These are phyloP conservation scores for Leishmania tarentolae DNA, from an alignment of 208 protist genomes.

Conservation along the genomic window DNA sequence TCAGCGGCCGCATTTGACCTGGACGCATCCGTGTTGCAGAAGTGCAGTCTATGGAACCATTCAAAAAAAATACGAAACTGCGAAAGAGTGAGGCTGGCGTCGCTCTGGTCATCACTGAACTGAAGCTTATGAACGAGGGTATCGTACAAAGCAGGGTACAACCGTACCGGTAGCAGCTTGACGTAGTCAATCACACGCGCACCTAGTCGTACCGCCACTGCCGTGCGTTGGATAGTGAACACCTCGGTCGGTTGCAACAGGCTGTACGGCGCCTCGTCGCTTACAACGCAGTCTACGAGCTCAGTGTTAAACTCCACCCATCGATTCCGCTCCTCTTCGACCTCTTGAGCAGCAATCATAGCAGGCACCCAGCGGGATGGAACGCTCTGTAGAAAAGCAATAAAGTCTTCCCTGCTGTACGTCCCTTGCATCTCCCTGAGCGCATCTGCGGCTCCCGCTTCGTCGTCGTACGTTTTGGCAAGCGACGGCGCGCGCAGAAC, in stretches of 20 bases:
- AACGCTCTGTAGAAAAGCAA: slow-evolving; percentile 46
- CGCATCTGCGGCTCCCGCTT: background rate
- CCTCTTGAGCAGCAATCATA: slow-evolving; percentile 22
- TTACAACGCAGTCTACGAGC: slow-evolving; percentile 70
- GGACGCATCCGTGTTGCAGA: slow-evolving; percentile 57
- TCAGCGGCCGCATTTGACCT: slow-evolving; percentile 53
- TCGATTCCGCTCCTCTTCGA: slow-evolving; percentile 9
- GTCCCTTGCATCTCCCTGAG: background rate
- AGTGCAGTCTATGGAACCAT: slow-evolving; percentile 76
- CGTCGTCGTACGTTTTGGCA: background rate
- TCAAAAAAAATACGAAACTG: slow-evolving; percentile 75
- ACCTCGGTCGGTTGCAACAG: slow-evolving; percentile 58
- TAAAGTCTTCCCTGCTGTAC: slow-evolving; percentile 51
- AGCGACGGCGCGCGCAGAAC: slow-evolving; percentile 28
- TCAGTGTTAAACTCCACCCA: slow-evolving; percentile 42
- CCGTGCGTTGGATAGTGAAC: slow-evolving; percentile 46
- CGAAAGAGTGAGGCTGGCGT: slow-evolving; percentile 22
- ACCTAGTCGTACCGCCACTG: slow-evolving; percentile 37
- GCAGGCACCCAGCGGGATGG: slow-evolving; percentile 53
- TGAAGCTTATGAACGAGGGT: slow-evolving; percentile 43
- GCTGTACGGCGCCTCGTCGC: slow-evolving; percentile 64
- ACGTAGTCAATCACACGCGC: slow-evolving; percentile 65
- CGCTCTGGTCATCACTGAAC: slow-evolving; percentile 18
- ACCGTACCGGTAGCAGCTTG: slow-evolving; percentile 22
- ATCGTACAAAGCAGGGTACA: slow-evolving; percentile 62